phyloP scores from a whole-genome alignment of 2,329 filamentous ascomycete species.

The Diaporthe ampelina region DNA sequence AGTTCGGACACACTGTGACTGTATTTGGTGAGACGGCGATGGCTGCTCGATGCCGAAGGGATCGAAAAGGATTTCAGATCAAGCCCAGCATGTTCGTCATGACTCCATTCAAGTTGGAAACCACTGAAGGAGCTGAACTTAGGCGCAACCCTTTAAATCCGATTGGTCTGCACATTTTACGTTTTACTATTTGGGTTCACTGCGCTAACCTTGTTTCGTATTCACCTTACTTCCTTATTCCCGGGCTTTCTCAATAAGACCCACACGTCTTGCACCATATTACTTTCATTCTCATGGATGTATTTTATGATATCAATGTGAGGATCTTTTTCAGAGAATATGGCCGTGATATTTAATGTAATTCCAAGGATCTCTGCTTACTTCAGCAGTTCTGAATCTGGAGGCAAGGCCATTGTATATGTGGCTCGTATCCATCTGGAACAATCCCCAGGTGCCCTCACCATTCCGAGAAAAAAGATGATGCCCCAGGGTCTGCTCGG shows the following conservation, averaged over 20 bases:
- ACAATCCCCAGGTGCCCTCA: neutral
- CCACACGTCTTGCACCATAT: neutral
- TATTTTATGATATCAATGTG: neutral
- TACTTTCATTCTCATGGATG: no score
- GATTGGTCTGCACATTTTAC: neutral
- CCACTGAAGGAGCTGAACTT: neutral
- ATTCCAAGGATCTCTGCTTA: neutral
- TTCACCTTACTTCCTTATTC: neutral
- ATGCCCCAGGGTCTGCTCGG: no score
- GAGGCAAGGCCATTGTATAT: neutral
- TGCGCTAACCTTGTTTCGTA: conserved; percentile 29
- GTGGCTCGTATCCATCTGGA: neutral
- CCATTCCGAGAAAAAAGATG: neutral
- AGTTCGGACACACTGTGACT: no score
- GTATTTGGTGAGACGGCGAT: neutral
- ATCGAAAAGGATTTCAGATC: neutral
- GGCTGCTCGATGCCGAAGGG: neutral
- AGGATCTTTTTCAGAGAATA: neutral
- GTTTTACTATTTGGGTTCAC: neutral
- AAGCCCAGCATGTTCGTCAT: conserved; percentile 4
- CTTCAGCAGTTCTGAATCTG: neutral
- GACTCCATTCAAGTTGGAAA: neutral
- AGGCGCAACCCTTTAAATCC: neutral
- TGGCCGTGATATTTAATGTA: neutral
- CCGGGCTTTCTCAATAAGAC: no score